Conservation (phyloP, 1,139 yeast genomes). For the Yamadazyma trypodendri region DNA sequence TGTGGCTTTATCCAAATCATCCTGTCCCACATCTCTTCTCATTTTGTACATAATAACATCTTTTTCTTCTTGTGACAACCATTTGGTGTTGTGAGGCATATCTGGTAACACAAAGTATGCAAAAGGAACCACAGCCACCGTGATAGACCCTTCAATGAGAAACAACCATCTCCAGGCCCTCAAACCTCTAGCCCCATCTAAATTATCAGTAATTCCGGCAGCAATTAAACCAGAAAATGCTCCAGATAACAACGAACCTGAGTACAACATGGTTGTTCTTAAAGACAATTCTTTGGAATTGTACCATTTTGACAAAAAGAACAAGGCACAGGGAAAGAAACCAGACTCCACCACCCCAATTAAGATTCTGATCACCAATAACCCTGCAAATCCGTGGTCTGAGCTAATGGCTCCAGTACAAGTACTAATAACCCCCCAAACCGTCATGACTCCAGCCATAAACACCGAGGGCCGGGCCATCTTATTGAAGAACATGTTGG, state of each 20-base stretch:
- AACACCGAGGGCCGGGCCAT: slow-evolving; percentile 51
- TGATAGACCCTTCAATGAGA: slow-evolving; percentile 70
- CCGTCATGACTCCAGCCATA: slow-evolving; percentile 48
- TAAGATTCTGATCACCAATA: slow-evolving; percentile 47
- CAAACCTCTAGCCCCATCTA: slow-evolving; percentile 39
- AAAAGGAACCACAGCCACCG: slow-evolving; percentile 55
- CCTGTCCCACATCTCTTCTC: slow-evolving; percentile 38
- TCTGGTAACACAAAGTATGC: slow-evolving; percentile 69
- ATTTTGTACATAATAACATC: slow-evolving; percentile 47
- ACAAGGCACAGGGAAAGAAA: slow-evolving; percentile 53
- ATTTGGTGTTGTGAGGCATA: slow-evolving; percentile 57
- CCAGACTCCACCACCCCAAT: slow-evolving; percentile 62
- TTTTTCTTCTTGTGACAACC: slow-evolving; percentile 49
- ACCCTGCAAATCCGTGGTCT: slow-evolving; percentile 35
- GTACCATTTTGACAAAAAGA: slow-evolving; percentile 50
- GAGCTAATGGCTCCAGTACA: slow-evolving; percentile 24
- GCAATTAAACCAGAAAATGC: slow-evolving; percentile 79
- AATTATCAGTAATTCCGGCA: slow-evolving; percentile 40
- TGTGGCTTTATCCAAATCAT: slow-evolving; percentile 37
- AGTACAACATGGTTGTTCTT: slow-evolving; percentile 57
- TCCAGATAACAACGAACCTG: slow-evolving; percentile 72
- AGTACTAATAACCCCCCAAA: slow-evolving; percentile 54
- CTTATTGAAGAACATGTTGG: slow-evolving; percentile 48
- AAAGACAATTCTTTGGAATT: slow-evolving; percentile 47
- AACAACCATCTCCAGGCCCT: slow-evolving; percentile 73